phyloP scores from a whole-genome alignment of 2,329 filamentous ascomycete species.

The Arthroderma sp. region DNA sequence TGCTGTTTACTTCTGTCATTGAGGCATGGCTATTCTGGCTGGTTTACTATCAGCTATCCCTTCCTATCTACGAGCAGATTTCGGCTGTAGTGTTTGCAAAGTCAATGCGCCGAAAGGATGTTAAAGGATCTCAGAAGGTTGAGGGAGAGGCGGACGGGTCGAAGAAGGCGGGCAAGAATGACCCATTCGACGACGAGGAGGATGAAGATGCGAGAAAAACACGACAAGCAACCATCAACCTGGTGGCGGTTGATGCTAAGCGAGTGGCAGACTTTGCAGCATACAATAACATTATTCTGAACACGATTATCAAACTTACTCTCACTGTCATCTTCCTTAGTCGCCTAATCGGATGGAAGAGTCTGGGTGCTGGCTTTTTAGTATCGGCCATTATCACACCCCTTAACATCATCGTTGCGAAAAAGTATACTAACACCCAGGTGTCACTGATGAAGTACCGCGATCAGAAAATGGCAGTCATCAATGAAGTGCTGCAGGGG shows the following conservation, averaged over 20 bases:
- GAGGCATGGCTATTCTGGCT: slow-evolving; percentile 57
- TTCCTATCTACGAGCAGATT: slow-evolving; percentile 57
- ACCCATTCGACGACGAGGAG: slow-evolving; percentile 20
- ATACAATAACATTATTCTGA: slow-evolving; percentile 53
- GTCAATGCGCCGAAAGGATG: slow-evolving; percentile 62
- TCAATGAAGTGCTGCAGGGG: slow-evolving; percentile 64
- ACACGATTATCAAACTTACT: slow-evolving; percentile 48
- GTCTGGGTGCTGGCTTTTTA: slow-evolving; percentile 51
- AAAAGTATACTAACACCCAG: slow-evolving; percentile 50
- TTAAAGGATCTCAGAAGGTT: slow-evolving; percentile 44
- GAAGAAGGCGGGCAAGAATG: slow-evolving; percentile 19
- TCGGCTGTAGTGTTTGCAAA: slow-evolving; percentile 65
- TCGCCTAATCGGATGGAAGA: slow-evolving; percentile 58
- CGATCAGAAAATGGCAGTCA: slow-evolving; percentile 60
- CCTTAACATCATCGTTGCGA: slow-evolving; percentile 54
- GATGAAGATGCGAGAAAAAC: slow-evolving; percentile 42
- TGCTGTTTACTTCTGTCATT: slow-evolving; percentile 43
- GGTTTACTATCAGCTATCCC: slow-evolving; percentile 47
- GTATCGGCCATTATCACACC: slow-evolving; percentile 54
- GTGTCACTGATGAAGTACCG: slow-evolving; percentile 61
- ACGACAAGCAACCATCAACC: slow-evolving; percentile 60
- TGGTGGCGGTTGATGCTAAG: slow-evolving; percentile 63
- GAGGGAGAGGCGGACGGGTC: slow-evolving; percentile 18
- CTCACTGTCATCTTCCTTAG: slow-evolving; percentile 55
- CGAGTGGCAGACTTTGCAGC: slow-evolving; percentile 56